Percentiles rank a stretch among this genome's conserved stretches.
Conservation (phyloP, 176 grass and related monocot genomes). For the Saccharum officinarum region DNA sequence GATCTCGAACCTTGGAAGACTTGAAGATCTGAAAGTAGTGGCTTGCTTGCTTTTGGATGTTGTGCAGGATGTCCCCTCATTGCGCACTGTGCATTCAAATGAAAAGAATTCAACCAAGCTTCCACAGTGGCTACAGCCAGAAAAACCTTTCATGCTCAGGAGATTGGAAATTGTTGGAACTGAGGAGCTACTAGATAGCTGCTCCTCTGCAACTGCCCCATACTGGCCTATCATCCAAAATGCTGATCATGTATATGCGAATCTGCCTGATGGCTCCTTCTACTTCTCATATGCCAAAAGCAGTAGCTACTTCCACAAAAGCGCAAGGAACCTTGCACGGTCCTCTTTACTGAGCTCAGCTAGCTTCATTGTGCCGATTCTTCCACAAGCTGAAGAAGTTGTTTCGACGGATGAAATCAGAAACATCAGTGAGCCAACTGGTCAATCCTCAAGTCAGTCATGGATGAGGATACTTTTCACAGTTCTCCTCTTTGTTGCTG, state of each 20-base stretch:
- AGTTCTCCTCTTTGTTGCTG: slow-evolving; percentile 39
- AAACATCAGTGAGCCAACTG: background rate
- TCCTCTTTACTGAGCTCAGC: slow-evolving; percentile 24
- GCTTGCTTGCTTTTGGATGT: slow-evolving; percentile 36
- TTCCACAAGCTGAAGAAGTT: slow-evolving; percentile 2
- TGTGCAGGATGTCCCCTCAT: slow-evolving; percentile 30
- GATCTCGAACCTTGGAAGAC: slow-evolving; percentile 41
- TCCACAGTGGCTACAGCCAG: slow-evolving; percentile 45
- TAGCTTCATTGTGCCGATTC: slow-evolving; percentile 35
- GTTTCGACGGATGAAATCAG: slow-evolving; percentile 2
- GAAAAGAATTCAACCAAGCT: slow-evolving; percentile 23
- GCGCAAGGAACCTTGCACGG: slow-evolving; percentile 18
- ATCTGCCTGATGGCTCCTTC: slow-evolving; percentile 30
- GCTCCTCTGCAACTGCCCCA: slow-evolving; percentile 25
- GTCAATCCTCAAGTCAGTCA: slow-evolving; percentile 7
- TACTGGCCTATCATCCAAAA: slow-evolving; percentile 40
- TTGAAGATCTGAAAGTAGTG: slow-evolving; percentile 44
- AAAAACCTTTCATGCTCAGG: slow-evolving; percentile 24
- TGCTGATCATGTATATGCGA: slow-evolving; percentile 43
- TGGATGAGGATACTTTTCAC: slow-evolving; percentile 40
- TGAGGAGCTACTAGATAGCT: slow-evolving; percentile 48
- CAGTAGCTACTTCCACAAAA: slow-evolving; percentile 18
- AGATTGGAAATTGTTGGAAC: slow-evolving; percentile 49
- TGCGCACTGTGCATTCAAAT: slow-evolving; percentile 30
- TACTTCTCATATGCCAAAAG: slow-evolving; percentile 58